phyloP scores from a whole-genome alignment of 2,329 filamentous ascomycete genomes.

The Colletotrichum horii region DNA sequence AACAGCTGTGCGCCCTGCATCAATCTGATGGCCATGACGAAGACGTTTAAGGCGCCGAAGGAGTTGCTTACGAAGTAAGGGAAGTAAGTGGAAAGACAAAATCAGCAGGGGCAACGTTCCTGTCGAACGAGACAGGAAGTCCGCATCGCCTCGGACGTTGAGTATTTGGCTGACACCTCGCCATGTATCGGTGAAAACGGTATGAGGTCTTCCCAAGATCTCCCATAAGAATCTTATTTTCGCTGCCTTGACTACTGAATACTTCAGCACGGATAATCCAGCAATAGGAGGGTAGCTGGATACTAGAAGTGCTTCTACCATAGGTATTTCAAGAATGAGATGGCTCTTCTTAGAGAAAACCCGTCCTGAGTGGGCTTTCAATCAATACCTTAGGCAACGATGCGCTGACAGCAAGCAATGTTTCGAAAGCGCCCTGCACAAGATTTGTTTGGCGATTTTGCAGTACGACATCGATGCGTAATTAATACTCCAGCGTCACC shows the following conservation, averaged over 20 bases:
- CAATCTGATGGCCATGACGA: background rate
- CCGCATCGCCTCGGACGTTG: accelerated
- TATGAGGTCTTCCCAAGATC: background rate
- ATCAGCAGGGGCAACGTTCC: accelerated
- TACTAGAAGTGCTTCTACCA: too few species aligned
- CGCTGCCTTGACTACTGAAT: background rate
- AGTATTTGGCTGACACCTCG: background rate
- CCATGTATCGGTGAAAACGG: background rate
- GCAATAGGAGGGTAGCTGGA: accelerated
- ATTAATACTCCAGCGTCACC: background rate
- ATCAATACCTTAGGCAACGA: too few species aligned
- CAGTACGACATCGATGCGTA: too few species aligned
- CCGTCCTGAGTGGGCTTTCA: too few species aligned
- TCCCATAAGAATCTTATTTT: background rate
- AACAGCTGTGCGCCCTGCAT: accelerated
- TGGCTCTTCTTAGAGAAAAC: too few species aligned
- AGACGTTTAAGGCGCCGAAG: accelerated
- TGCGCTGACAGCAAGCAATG: too few species aligned
- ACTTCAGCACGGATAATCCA: accelerated
- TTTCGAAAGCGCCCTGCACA: too few species aligned
- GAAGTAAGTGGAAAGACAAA: background rate
- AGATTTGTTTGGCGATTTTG: too few species aligned
- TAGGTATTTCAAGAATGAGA: accelerated
- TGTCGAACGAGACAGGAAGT: accelerated
- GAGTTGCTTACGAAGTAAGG: background rate